Evolutionary conservation across 345 rosid species (phyloP).

Genomic region (Mallotus nudiflorus): DNA sequence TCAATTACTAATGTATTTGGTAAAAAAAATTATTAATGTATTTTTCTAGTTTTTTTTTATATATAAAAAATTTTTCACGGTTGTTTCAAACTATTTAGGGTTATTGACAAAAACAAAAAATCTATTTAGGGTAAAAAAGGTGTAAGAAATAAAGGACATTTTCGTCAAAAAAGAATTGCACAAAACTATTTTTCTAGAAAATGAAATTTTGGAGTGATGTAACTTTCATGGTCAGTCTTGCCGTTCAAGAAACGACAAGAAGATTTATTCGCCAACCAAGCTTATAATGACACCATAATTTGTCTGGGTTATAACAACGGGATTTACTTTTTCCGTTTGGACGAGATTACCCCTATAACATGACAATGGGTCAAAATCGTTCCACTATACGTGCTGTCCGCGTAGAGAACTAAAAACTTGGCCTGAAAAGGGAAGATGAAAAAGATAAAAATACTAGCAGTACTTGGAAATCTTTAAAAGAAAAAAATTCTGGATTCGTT

Average conservation of each 20-base stretch:
- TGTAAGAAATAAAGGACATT: constrained; percentile 1
- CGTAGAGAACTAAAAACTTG: not conserved
- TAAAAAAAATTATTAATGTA: too few species aligned
- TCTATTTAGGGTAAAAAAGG: not conserved
- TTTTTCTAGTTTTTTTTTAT: too few species aligned
- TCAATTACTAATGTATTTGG: too few species aligned
- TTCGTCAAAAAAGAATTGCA: constrained; percentile 11
- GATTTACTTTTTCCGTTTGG: not conserved
- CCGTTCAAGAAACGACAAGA: constrained; percentile 47
- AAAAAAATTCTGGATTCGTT: not conserved
- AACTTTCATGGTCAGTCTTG: constrained; percentile 30
- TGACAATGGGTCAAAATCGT: not conserved
- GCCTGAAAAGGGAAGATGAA: not conserved
- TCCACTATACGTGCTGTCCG: not conserved
- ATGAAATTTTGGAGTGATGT: constrained; percentile 37
- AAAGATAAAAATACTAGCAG: not conserved
- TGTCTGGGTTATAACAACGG: constrained; percentile 31
- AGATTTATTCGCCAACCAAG: constrained; percentile 40
- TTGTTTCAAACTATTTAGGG: too few species aligned
- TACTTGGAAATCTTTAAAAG: constrained; percentile 2
- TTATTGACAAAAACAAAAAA: too few species aligned
- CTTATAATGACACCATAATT: constrained; percentile 41
- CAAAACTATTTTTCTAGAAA: constrained; percentile 37
- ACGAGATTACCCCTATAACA: constrained; percentile 17
- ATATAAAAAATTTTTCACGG: too few species aligned